These are phyloP conservation scores for Lasiodiplodia gonubiensis DNA, from an alignment of 2,329 filamentous ascomycete species.

Conservation along the genomic window DNA sequence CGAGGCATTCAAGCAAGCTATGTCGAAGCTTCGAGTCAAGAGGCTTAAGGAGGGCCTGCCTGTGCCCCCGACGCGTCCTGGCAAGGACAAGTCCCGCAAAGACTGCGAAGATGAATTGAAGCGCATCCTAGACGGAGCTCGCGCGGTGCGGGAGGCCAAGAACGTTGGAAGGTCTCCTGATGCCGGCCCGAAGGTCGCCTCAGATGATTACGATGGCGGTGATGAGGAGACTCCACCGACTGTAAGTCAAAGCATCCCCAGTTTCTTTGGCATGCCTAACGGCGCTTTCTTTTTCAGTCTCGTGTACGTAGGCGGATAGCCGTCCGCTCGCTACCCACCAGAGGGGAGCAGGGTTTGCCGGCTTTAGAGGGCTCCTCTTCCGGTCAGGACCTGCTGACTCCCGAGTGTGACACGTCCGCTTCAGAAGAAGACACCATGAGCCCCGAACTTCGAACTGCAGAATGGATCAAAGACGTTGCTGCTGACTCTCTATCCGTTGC, in stretches of 20 bases:
- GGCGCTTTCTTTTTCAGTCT: not conserved
- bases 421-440: too few relatives aligned
- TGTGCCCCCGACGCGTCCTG: constrained; percentile 16
- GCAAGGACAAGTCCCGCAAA: not conserved
- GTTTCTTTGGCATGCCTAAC: not conserved
- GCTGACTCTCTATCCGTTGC: not conserved
- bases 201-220: not conserved
- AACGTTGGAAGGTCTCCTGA: not conserved
- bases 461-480: not conserved
- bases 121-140: not conserved
- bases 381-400: too few relatives aligned
- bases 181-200: not conserved
- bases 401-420: too few relatives aligned
- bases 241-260: not conserved
- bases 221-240: not conserved
- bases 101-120: constrained; percentile 1
- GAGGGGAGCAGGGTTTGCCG: not conserved
- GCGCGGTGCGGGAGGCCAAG: not conserved
- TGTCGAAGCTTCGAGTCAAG: constrained; percentile 7
- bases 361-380: not conserved
- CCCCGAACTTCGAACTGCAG: not conserved
- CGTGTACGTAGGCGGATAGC: not conserved
- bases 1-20: constrained; percentile 22
- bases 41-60: constrained; percentile 2
- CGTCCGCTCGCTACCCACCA: not conserved